Percentiles rank a stretch among this genome's conserved stretches.
Conservation (phyloP, 768 basidiomycete species). For the Lactarius evosmus region DNA sequence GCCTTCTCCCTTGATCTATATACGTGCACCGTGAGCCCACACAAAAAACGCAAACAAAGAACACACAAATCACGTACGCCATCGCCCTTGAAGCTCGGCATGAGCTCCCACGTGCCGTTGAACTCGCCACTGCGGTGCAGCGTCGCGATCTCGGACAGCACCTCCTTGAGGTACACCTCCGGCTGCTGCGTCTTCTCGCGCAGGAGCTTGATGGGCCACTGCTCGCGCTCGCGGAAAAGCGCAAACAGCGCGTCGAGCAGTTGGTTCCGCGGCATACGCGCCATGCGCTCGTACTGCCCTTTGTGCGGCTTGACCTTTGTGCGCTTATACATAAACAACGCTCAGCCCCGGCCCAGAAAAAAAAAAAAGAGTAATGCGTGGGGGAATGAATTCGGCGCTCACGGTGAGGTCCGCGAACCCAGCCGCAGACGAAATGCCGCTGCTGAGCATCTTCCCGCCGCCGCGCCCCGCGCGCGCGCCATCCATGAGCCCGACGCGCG, state of each 20-base stretch:
- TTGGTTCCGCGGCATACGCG: conserved; percentile 88
- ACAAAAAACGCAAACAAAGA: background rate
- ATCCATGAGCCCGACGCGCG: conserved; percentile 73
- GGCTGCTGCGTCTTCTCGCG: conserved; percentile 84
- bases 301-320: conserved; percentile 65
- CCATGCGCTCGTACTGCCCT: conserved; percentile 80
- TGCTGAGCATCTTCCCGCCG: conserved; percentile 73
- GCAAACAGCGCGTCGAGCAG: conserved; percentile 79
- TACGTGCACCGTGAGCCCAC: conserved; percentile 11
- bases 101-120: conserved; percentile 78
- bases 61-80: conserved; percentile 42
- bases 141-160: conserved; percentile 69
- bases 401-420: conserved; percentile 68
- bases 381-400: too few relatives aligned
- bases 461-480: conserved; percentile 69
- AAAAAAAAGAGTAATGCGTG: background rate
- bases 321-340: too few relatives aligned
- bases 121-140: conserved; percentile 78
- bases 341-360: too few relatives aligned
- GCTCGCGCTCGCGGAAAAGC: conserved; percentile 72
- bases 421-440: conserved; percentile 61
- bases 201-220: conserved; percentile 76
- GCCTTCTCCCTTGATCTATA: conserved; percentile 37
- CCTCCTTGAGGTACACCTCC: conserved; percentile 82
- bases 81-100: conserved; percentile 65